Percentiles rank a stretch among this genome's conserved stretches.
These are phyloP conservation scores for Strobilomyces confusus DNA, from an alignment of 768 basidiomycete genomes.

Conservation along the genomic window DNA sequence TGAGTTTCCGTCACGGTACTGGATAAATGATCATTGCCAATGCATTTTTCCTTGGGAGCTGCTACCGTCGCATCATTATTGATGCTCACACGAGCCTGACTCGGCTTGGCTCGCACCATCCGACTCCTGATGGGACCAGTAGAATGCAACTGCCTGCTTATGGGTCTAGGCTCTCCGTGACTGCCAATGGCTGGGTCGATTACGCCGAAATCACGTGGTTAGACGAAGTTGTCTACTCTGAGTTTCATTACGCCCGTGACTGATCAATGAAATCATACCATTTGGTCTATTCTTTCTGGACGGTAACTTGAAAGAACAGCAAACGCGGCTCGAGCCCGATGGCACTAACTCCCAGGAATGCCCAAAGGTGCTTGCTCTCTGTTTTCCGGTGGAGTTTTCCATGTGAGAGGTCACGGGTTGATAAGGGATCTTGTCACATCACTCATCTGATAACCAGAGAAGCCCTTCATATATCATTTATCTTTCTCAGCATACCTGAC, in stretches of 20 bases:
- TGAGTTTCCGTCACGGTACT: conserved; percentile 4
- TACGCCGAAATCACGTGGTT: conserved; percentile 4
- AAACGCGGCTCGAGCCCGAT: conserved; percentile 1
- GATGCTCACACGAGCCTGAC: background rate
- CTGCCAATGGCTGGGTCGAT: conserved; percentile 1
- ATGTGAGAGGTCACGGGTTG: background rate
- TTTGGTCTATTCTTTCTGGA: conserved; percentile 1
- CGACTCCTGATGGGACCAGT: conserved; percentile 5
- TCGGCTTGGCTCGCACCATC: background rate
- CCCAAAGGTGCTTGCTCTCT: background rate
- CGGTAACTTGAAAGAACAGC: conserved; percentile 5
- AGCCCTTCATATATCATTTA: conserved; percentile 11
- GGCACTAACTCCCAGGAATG: conserved; percentile 2
- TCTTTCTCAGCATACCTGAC: conserved; percentile 6
- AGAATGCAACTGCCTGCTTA: background rate
- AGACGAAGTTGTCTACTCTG: background rate
- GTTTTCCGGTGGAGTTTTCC: background rate
- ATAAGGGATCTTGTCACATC: conserved; percentile 21
- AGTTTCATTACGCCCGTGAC: background rate
- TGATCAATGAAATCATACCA: conserved; percentile 8
- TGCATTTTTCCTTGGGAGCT: conserved; percentile 1
- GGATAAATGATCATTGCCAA: conserved; percentile 6
- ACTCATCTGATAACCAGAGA: conserved; percentile 9
- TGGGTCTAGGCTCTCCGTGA: background rate
- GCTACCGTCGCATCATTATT: background rate